These are phyloP conservation scores for Conticribra guillardii DNA, from an alignment of 108 stramenopile genomes.

Conservation along the genomic window DNA sequence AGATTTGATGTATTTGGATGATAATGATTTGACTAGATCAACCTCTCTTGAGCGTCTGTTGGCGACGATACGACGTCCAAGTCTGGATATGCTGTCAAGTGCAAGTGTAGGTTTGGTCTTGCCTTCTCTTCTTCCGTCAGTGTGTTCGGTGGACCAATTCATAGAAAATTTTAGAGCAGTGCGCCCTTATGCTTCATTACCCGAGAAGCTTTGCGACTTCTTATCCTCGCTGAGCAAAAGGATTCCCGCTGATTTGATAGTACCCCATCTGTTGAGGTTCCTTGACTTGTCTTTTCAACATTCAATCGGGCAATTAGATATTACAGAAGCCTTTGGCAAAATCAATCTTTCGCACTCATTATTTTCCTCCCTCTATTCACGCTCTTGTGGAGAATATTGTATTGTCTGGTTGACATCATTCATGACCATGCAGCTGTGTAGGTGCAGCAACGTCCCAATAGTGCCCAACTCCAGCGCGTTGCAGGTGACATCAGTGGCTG, in stretches of 20 bases:
- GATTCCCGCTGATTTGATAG: slow-evolving; percentile 15
- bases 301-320: not conserved
- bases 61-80: slow-evolving; percentile 8
- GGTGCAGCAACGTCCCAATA: not conserved
- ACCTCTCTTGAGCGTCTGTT: slow-evolving; percentile 20
- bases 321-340: slow-evolving; percentile 22
- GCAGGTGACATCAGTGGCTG: slow-evolving; percentile 3
- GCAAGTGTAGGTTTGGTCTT: slow-evolving; percentile 13
- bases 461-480: not conserved
- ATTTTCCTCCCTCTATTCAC: slow-evolving; percentile 8
- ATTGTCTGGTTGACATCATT: slow-evolving; percentile 12
- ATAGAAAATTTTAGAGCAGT: slow-evolving; percentile 13
- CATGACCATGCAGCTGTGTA: slow-evolving; percentile 15
- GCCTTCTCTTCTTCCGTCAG: slow-evolving; percentile 18
- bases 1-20: not conserved
- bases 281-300: not conserved
- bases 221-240: slow-evolving; percentile 8
- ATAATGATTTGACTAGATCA: slow-evolving; percentile 11
- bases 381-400: slow-evolving; percentile 11
- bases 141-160: slow-evolving; percentile 7
- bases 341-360: slow-evolving; percentile 9
- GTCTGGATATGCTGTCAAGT: slow-evolving; percentile 1
- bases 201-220: slow-evolving; percentile 21
- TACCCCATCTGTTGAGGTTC: slow-evolving; percentile 10
- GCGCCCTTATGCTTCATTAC: slow-evolving; percentile 15